phyloP scores from a whole-genome alignment of 129 eudicot genomes.

The Tagetes patula region DNA sequence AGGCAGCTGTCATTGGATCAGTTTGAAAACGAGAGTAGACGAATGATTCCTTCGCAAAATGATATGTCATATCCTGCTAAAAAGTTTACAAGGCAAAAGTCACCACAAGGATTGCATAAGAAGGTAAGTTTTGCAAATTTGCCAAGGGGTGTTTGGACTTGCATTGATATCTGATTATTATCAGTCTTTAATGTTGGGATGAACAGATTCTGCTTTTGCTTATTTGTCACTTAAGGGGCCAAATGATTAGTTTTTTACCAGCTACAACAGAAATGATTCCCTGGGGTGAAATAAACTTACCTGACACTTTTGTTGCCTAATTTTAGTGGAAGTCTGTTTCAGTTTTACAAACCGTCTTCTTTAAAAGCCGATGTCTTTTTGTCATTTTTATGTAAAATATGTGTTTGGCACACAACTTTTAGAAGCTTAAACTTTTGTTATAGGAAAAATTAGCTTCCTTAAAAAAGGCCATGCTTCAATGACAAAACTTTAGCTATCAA shows the following conservation, averaged over 20 bases:
- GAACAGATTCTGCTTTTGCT: neutral
- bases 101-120: conserved; percentile 97
- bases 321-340: neutral
- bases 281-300: neutral
- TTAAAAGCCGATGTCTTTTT: neutral
- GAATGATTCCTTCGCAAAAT: conserved; percentile 77
- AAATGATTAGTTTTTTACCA: neutral
- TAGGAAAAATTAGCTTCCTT: neutral
- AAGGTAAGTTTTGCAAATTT: conserved; percentile 52
- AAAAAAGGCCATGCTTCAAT: neutral
- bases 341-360: neutral
- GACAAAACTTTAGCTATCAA: neutral
- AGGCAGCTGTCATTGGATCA: conserved; percentile 94
- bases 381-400: neutral
- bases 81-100: conserved; percentile 70
- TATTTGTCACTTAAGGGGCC: neutral
- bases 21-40: conserved; percentile 95
- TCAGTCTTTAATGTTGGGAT: neutral
- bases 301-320: neutral
- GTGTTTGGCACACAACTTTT: neutral
- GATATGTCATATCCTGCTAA: conserved; percentile 67
- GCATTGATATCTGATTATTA: neutral
- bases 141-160: neutral
- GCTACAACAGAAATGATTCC: neutral
- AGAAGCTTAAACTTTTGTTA: neutral